phyloP scores from a whole-genome alignment of 176 grass and related monocot species.

The Paspalum notatum region DNA sequence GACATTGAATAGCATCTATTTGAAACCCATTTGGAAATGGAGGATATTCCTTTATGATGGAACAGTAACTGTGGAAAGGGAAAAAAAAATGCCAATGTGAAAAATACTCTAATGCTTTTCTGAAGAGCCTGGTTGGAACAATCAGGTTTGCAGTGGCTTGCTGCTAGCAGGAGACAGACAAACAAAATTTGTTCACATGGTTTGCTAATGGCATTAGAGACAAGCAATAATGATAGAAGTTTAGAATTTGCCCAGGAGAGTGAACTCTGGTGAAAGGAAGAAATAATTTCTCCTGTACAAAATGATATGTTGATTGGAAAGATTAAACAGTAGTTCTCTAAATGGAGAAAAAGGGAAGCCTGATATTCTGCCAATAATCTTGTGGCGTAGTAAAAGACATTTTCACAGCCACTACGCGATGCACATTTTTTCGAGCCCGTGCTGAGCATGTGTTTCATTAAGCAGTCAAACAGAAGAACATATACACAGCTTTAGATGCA shows the following conservation, averaged over 20 bases:
- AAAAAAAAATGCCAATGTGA: background rate
- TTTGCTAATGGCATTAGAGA: background rate
- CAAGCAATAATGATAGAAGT: background rate
- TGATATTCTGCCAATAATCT: too few species aligned
- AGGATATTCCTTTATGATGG: constrained; percentile 1
- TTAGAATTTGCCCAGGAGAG: background rate
- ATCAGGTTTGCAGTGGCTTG: background rate
- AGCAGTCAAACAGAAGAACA: too few species aligned
- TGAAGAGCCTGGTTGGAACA: background rate
- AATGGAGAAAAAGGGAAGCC: background rate
- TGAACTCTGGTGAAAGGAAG: background rate
- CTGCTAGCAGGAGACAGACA: background rate
- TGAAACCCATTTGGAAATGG: background rate
- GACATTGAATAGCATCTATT: background rate
- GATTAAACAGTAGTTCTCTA: background rate
- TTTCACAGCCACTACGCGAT: too few species aligned
- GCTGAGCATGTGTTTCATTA: too few species aligned
- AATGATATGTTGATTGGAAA: background rate
- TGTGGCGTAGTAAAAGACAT: too few species aligned
- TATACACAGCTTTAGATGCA: background rate
- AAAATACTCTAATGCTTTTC: background rate
- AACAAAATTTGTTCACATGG: background rate
- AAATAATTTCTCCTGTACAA: background rate
- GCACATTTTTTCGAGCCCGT: too few species aligned
- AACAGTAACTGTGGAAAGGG: background rate